A percentile compares a stretch with the other conserved stretches of the same genome.
Conservation (phyloP, 202 grass and related monocot species). For the Cymbopogon flexuosus region DNA sequence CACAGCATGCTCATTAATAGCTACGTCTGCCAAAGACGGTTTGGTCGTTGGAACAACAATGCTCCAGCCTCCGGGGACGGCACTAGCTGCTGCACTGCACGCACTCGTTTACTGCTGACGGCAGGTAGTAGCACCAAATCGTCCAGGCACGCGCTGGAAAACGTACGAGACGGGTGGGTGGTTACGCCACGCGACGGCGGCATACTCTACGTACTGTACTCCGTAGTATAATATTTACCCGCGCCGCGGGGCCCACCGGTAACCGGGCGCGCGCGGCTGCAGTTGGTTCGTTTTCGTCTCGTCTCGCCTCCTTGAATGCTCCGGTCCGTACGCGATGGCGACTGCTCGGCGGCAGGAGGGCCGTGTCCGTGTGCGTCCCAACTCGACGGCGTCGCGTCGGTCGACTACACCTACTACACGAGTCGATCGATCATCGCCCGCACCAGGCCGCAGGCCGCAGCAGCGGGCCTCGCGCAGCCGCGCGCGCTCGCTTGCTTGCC, state of each 20-base stretch:
- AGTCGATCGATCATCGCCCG: background rate
- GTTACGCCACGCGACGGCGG: too few species aligned
- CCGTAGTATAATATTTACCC: too few species aligned
- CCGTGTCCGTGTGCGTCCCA: background rate
- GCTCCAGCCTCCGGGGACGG: too few species aligned
- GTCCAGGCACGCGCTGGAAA: background rate
- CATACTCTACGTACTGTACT: too few species aligned
- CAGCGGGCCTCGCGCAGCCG: background rate
- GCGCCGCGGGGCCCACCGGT: too few species aligned
- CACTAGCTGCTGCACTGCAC: background rate
- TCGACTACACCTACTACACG: background rate
- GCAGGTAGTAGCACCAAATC: background rate
- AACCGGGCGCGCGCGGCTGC: too few species aligned
- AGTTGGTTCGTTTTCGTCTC: background rate
- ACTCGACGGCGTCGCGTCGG: background rate
- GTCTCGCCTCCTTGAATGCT: background rate
- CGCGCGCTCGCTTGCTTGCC: too few species aligned
- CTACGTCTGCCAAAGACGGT: background rate
- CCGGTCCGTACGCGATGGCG: slow-evolving; percentile 15
- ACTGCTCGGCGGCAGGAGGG: slow-evolving; percentile 21
- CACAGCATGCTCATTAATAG: background rate
- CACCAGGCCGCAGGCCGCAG: background rate
- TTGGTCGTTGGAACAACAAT: background rate
- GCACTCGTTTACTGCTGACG: background rate
- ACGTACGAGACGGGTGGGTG: background rate